Evolutionary conservation across 352 stramenopile genomes (phyloP), one percentile per base, ranked within the genome.

Genomic region (Phytophthora idaei): DNA sequence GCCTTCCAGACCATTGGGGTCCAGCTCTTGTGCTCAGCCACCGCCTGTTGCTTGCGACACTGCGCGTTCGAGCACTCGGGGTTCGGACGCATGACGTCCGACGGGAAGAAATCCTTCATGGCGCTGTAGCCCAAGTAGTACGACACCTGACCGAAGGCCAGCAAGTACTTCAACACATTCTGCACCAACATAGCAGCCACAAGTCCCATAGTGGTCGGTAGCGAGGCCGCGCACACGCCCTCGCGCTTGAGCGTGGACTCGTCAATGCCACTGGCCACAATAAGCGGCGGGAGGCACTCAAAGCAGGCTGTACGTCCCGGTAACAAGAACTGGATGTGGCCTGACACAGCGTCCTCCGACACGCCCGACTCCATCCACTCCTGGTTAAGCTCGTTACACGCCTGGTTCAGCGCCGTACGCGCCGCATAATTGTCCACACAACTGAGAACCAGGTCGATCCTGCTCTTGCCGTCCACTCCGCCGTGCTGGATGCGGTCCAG

Each of bases 401-500:
- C 89, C 62, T 94, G 82, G 63, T 97, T 97, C 48, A 97, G 78
- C 12, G 89, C 79, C 57, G 89, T 95, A 10, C 90, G 83, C 0
- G 90, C 90, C 9, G 86, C 87, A 62, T 96, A 97, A 68, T 97
- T 97, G 81, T 97, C 90, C 37, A 97, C 90, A 60, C 90, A 97
- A 61, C 83, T 93, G 21, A 97, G 78, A 42, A 97, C 89, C 15
- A 97, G 58, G 62, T 96, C 85, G 31, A 97, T 76, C 28, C 80
- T 80, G 29, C 75, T 79, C 41, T 46, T 52, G 28, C 72, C 76
- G 42, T 92, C 77, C 7, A 95, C 65, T 14, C 83, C 77, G 36
- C 90, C 89, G 58, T 89, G 74, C n/a, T 78, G 69, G 10, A 96
- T 83, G 36, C 86, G 77, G 57, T 94, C 82, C 49, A 94, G 54